phyloP scores from a whole-genome alignment of 2,329 filamentous ascomycete species.

The Sphaceloma murrayae region DNA sequence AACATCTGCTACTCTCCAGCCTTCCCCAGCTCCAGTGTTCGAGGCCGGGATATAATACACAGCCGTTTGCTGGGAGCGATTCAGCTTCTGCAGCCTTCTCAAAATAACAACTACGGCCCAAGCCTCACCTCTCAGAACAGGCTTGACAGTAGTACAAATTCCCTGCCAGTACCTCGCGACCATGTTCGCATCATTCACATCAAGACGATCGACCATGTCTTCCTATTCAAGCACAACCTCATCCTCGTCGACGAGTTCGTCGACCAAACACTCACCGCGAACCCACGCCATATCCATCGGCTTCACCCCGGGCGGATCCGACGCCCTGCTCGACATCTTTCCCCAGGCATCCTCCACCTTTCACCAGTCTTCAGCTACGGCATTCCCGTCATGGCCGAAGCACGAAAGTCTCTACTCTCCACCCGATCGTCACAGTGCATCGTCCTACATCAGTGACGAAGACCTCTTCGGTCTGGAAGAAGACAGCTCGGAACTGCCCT shows the following conservation, averaged over 20 bases:
- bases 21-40: conserved; percentile 5
- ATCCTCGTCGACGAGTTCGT: conserved; percentile 18
- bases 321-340: conserved; percentile 18
- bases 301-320: conserved; percentile 18
- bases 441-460: conserved; percentile 31
- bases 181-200: conserved; percentile 15
- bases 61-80: conserved; percentile 16
- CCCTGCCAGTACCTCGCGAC: neutral
- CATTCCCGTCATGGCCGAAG: conserved; percentile 21
- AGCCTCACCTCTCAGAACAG: conserved; percentile 2
- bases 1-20: conserved; percentile 14
- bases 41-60: too few relatives aligned
- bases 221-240: conserved; percentile 18
- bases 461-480: conserved; percentile 30
- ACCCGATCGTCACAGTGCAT: conserved; percentile 20
- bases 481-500: conserved; percentile 22
- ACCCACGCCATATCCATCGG: conserved; percentile 20
- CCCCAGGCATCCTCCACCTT: conserved; percentile 17
- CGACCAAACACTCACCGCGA: conserved; percentile 17
- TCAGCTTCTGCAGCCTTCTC: conserved; percentile 16
- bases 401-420: conserved; percentile 15
- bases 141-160: conserved; percentile 6
- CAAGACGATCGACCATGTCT: conserved; percentile 18
- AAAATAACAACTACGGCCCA: conserved; percentile 15
- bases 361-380: conserved; percentile 18